phyloP scores from a whole-genome alignment of 2,329 filamentous ascomycete species.

The Ophiostoma piceae region DNA sequence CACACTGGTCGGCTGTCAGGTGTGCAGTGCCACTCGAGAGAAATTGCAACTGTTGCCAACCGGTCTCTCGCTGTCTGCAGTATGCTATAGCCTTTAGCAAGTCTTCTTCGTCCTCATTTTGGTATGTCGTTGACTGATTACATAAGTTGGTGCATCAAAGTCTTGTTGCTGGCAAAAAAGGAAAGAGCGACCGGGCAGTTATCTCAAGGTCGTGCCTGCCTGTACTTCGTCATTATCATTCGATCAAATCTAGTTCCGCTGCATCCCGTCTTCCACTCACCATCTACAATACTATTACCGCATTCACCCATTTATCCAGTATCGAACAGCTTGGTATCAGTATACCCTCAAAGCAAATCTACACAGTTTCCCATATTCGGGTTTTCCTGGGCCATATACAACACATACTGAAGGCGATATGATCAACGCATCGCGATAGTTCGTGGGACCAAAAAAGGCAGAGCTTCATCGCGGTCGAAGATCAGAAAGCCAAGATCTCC shows the following conservation, averaged over 20 bases:
- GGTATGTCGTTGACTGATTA: background rate
- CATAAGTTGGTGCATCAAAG: background rate
- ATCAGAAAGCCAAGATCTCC: background rate
- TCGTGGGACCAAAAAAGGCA: background rate
- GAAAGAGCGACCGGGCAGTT: slow-evolving; percentile 2
- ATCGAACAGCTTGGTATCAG: background rate
- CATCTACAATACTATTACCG: background rate
- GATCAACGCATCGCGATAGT: background rate
- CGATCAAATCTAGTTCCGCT: background rate
- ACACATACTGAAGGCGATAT: background rate
- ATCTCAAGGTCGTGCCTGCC: background rate
- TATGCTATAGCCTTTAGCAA: background rate
- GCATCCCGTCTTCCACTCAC: background rate
- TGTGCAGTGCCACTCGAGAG: background rate
- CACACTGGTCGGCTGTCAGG: background rate
- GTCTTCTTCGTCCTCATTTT: background rate
- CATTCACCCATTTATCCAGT: background rate
- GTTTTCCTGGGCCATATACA: background rate
- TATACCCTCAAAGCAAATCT: background rate
- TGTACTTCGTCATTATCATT: background rate
- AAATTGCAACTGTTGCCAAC: background rate
- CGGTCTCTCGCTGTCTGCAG: background rate
- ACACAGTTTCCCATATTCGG: background rate
- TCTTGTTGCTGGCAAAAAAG: background rate
- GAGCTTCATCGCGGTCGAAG: background rate